These are phyloP conservation scores for Babesia caballi DNA, from an alignment of 169 alveolate species.

Conservation along the genomic window DNA sequence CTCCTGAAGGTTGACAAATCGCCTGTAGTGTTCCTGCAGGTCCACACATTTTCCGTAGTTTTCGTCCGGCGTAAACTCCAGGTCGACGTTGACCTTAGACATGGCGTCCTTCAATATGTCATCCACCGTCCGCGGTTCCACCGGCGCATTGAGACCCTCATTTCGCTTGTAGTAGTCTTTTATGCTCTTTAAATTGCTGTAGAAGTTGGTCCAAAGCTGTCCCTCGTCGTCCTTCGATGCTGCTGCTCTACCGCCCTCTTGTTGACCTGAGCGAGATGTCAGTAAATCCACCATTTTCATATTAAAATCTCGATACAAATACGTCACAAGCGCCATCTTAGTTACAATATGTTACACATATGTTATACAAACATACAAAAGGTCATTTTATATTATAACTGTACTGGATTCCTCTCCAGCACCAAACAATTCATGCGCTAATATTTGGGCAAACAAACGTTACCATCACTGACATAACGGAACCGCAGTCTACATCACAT, in stretches of 20 bases:
- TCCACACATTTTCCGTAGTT: slow-evolving; percentile 75
- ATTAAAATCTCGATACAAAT: too few species aligned
- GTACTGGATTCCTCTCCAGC: too few species aligned
- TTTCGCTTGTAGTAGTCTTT: slow-evolving; percentile 67
- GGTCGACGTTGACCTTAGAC: slow-evolving; percentile 57
- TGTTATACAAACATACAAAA: too few species aligned
- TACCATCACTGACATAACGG: too few species aligned
- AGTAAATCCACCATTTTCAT: neutral
- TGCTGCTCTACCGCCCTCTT: slow-evolving; percentile 54
- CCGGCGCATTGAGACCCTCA: slow-evolving; percentile 53
- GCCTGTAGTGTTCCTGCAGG: slow-evolving; percentile 68
- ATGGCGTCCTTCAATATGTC: slow-evolving; percentile 60
- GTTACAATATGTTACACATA: neutral
- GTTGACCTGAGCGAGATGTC: slow-evolving; percentile 16
- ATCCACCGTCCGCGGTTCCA: slow-evolving; percentile 53
- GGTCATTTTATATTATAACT: too few species aligned
- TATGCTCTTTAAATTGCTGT: slow-evolving; percentile 68
- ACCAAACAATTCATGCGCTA: too few species aligned
- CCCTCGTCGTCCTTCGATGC: slow-evolving; percentile 56
- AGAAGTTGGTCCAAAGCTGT: slow-evolving; percentile 77
- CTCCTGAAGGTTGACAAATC: slow-evolving; percentile 74
- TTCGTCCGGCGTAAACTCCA: slow-evolving; percentile 76
- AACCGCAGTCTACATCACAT: too few species aligned
- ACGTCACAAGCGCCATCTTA: neutral
- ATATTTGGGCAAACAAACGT: too few species aligned